These are phyloP conservation scores for Podaxis sp. DNA, from an alignment of 768 basidiomycete genomes.

Conservation along the genomic window DNA sequence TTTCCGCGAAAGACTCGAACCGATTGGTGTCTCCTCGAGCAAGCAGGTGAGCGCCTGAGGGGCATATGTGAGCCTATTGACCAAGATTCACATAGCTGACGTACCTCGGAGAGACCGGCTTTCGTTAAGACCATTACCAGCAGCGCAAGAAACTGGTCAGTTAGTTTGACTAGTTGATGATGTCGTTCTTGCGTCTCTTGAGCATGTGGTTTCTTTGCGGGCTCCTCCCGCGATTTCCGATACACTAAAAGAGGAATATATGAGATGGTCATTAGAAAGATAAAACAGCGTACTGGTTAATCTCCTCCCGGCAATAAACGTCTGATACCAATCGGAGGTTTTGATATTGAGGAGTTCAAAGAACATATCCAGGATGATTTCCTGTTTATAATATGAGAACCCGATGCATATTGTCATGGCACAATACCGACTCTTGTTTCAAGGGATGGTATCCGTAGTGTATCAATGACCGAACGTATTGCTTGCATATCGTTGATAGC, in stretches of 20 bases:
- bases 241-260: conserved; percentile 47
- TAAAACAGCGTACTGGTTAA: conserved; percentile 59
- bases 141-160: conserved; percentile 90
- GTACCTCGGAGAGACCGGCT: conserved; percentile 84
- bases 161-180: conserved; percentile 65
- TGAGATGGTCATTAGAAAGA: background rate
- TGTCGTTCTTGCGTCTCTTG: conserved; percentile 40
- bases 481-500: conserved; percentile 88
- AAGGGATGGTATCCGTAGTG: conserved; percentile 82
- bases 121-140: conserved; percentile 80
- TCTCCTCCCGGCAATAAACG: conserved; percentile 85
- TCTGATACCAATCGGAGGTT: conserved; percentile 88
- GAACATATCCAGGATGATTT: conserved; percentile 90
- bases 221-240: conserved; percentile 44
- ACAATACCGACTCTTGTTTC: conserved; percentile 67
- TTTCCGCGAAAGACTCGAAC: conserved; percentile 76
- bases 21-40: conserved; percentile 75
- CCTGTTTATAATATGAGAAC: conserved; percentile 41
- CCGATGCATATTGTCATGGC: background rate
- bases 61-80: background rate
- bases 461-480: conserved; percentile 79
- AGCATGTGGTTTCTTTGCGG: conserved; percentile 27
- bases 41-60: conserved; percentile 77
- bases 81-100: conserved; percentile 17
- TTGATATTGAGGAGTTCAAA: conserved; percentile 92